Conservation (phyloP, 768 basidiomycete species). For the Exidia glandulosa region DNA sequence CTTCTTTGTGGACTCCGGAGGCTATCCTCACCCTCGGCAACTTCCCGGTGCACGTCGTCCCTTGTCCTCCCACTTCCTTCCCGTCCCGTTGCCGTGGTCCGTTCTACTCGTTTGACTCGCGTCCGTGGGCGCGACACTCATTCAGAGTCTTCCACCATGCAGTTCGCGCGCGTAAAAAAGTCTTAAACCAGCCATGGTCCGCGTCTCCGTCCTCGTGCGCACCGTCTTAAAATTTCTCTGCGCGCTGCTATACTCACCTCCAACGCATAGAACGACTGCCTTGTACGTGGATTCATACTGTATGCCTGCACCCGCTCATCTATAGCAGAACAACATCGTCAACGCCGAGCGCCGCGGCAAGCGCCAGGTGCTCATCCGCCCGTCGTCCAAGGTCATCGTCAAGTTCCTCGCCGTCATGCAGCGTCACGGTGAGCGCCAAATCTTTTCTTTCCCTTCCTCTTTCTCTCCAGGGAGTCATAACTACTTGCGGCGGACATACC, state of each 20-base stretch:
- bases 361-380: conserved; percentile 96
- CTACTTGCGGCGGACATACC: conserved; percentile 58
- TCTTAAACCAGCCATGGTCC: conserved; percentile 49
- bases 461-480: conserved; percentile 60
- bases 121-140: conserved; percentile 77
- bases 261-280: conserved; percentile 46
- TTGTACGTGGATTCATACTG: conserved; percentile 23
- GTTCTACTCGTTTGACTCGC: conserved; percentile 53
- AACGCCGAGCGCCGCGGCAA: conserved; percentile 99
- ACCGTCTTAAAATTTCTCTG: neutral
- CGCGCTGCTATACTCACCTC: neutral
- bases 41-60: too few relatives aligned
- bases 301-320: neutral
- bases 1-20: neutral
- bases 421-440: conserved; percentile 70
- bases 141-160: conserved; percentile 38
- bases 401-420: conserved; percentile 99
- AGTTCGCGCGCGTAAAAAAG: neutral
- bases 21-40: neutral
- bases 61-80: conserved; percentile 10
- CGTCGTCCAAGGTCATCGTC: conserved; percentile 94
- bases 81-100: conserved; percentile 10
- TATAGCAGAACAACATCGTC: conserved; percentile 85
- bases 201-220: conserved; percentile 69
- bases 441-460: conserved; percentile 7